Evolutionary conservation across 345 rosid genomes (phyloP).

Genomic region (Aethionema arabicum): DNA sequence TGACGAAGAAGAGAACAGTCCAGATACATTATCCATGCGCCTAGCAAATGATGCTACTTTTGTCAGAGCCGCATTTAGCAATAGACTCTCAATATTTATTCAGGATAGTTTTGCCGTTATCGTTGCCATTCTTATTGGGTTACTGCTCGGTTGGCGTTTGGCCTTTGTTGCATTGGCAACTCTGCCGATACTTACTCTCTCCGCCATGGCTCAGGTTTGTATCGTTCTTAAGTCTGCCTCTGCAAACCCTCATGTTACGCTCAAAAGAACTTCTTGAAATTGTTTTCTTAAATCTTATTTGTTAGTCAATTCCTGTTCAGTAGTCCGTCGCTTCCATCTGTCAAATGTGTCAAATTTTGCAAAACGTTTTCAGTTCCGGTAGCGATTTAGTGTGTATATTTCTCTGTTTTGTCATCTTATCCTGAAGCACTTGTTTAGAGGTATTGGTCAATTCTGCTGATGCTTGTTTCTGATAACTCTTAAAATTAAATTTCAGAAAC

Average conservation of each 20-base stretch:
- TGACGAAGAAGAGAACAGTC: slow-evolving; percentile 96
- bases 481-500: slow-evolving; percentile 60
- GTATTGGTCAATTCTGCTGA: neutral
- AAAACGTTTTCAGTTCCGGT: slow-evolving; percentile 6
- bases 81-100: slow-evolving; percentile 94
- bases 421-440: slow-evolving; percentile 9
- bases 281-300: slow-evolving; percentile 5
- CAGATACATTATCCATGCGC: slow-evolving; percentile 96
- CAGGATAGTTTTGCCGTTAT: slow-evolving; percentile 94
- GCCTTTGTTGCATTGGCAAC: slow-evolving; percentile 97
- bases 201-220: slow-evolving; percentile 97
- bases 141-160: slow-evolving; percentile 87
- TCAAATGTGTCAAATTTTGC: slow-evolving; percentile 7
- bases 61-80: slow-evolving; percentile 98
- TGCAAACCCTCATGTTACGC: slow-evolving; percentile 1
- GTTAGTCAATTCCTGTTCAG: slow-evolving; percentile 2
- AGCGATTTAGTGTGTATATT: slow-evolving; percentile 3
- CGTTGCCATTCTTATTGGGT: slow-evolving; percentile 86
- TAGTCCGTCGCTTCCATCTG: slow-evolving; percentile 12
- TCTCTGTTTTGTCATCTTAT: slow-evolving; percentile 9
- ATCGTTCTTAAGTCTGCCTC: slow-evolving; percentile 17
- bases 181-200: slow-evolving; percentile 75
- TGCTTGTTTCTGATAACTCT: slow-evolving; percentile 4
- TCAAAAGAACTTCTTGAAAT: slow-evolving; percentile 1
- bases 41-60: slow-evolving; percentile 99